Evolutionary conservation across 257 asterid genomes (phyloP).

Genomic region (Penstemon newberryi): DNA sequence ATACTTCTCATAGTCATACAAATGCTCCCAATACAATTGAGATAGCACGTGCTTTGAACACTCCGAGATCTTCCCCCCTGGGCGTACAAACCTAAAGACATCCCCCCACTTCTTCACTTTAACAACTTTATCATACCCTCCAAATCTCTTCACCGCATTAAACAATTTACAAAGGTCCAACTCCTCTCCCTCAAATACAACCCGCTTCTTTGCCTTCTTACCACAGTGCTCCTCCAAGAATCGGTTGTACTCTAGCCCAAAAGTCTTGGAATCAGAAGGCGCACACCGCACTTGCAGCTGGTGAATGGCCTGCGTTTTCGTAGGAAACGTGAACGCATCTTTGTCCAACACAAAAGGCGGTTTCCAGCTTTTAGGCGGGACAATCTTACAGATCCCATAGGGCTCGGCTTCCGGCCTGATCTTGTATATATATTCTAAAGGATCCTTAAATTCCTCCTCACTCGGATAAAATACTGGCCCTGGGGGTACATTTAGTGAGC

Average conservation of each 20-base stretch:
- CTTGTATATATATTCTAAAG: slow-evolving; percentile 80
- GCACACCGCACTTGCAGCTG: slow-evolving; percentile 89
- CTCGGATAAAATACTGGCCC: slow-evolving; percentile 90
- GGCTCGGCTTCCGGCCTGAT: slow-evolving; percentile 95
- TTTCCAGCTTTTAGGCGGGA: slow-evolving; percentile 87
- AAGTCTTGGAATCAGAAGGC: slow-evolving; percentile 82
- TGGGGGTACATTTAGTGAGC: slow-evolving; percentile 61
- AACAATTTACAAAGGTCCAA: slow-evolving; percentile 83
- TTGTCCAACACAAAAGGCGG: slow-evolving; percentile 83
- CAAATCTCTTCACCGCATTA: slow-evolving; percentile 84
- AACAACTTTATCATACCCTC: slow-evolving; percentile 75
- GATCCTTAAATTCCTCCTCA: slow-evolving; percentile 89
- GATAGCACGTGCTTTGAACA: slow-evolving; percentile 84
- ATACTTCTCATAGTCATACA: slow-evolving; percentile 84
- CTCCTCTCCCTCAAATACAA: slow-evolving; percentile 79
- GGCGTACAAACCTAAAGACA: slow-evolving; percentile 68
- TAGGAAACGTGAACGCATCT: slow-evolving; percentile 72
- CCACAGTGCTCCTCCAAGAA: slow-evolving; percentile 84
- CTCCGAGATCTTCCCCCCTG: slow-evolving; percentile 65
- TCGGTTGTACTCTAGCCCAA: slow-evolving; percentile 69
- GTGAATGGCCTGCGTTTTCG: slow-evolving; percentile 92
- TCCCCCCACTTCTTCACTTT: slow-evolving; percentile 90
- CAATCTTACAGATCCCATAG: slow-evolving; percentile 91
- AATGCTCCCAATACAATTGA: slow-evolving; percentile 76
- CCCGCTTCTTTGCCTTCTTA: slow-evolving; percentile 68